These are phyloP conservation scores for Amanita inopinata DNA, from an alignment of 768 basidiomycete species.

Conservation along the genomic window DNA sequence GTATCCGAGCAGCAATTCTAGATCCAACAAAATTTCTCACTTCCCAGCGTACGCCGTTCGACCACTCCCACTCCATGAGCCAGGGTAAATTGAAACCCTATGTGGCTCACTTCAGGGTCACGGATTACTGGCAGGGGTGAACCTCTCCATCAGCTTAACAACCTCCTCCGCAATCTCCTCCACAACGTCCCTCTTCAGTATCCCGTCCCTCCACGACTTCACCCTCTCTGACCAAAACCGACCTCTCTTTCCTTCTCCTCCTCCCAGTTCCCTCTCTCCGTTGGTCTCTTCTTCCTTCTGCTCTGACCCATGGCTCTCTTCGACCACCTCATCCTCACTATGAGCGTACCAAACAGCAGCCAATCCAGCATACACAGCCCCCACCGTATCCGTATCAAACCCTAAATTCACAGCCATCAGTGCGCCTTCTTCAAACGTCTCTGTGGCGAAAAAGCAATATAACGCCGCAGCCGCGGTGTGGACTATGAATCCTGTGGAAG, in stretches of 20 bases:
- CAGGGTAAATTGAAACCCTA: too few relatives aligned
- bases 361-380: constrained; percentile 35
- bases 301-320: constrained; percentile 24
- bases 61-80: too few relatives aligned
- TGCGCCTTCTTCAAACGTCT: constrained; percentile 34
- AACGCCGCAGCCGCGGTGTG: constrained; percentile 32
- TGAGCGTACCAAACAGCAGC: constrained; percentile 35
- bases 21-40: too few relatives aligned
- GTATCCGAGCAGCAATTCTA: too few relatives aligned
- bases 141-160: constrained; percentile 13
- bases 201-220: neutral
- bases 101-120: too few relatives aligned
- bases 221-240: constrained; percentile 12
- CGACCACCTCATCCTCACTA: constrained; percentile 15
- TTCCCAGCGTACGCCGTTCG: too few relatives aligned
- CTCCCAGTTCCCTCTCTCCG: neutral
- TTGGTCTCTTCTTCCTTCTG: constrained; percentile 13
- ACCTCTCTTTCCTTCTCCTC: constrained; percentile 25
- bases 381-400: constrained; percentile 35
- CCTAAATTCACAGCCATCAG: constrained; percentile 35
- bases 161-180: constrained; percentile 29
- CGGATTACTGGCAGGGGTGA: too few relatives aligned
- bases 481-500: constrained; percentile 31
- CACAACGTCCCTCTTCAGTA: constrained; percentile 23
- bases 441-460: constrained; percentile 35